phyloP scores from a whole-genome alignment of 2,329 filamentous ascomycete genomes.

The Blumeriella jaapii region DNA sequence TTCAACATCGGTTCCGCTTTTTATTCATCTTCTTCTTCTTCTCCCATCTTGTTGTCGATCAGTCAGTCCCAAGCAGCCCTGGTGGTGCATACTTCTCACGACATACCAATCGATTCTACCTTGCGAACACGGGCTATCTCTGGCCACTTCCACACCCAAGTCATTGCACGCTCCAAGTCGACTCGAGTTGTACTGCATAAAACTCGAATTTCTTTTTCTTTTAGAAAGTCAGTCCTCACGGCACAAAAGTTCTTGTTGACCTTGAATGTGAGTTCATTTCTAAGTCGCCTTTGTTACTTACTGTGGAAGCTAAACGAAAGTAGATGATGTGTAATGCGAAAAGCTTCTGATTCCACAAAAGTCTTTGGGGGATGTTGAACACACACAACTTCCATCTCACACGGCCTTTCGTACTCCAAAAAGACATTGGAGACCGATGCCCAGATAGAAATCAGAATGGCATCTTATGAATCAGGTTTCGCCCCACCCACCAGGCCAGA shows the following conservation, averaged over 20 bases:
- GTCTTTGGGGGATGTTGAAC: conserved; percentile 18
- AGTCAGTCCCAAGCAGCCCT: conserved; percentile 17
- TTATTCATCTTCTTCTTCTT: conserved; percentile 9
- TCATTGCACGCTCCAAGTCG: background rate
- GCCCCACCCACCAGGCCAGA: conserved; percentile 32
- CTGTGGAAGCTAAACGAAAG: conserved; percentile 8
- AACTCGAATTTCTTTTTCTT: conserved; percentile 10
- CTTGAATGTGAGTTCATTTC: conserved; percentile 12
- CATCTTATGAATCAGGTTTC: conserved; percentile 32
- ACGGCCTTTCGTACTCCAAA: conserved; percentile 19
- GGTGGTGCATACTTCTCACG: conserved; percentile 18
- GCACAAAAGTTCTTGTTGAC: conserved; percentile 12
- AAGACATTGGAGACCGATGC: conserved; percentile 15
- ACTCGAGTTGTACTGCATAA: conserved; percentile 3
- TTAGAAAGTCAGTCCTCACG: conserved; percentile 20
- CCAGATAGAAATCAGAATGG: conserved; percentile 29
- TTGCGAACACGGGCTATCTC: conserved; percentile 16
- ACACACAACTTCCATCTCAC: conserved; percentile 12
- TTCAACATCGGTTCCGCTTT: too few species aligned
- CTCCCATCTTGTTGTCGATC: conserved; percentile 14
- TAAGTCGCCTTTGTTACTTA: conserved; percentile 1
- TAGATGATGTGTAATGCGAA: conserved; percentile 14
- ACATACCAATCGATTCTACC: conserved; percentile 14
- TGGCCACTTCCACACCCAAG: conserved; percentile 13
- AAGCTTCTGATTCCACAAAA: conserved; percentile 9